Conservation (phyloP, 2,329 filamentous ascomycete species). For the Alternaria rosae region DNA sequence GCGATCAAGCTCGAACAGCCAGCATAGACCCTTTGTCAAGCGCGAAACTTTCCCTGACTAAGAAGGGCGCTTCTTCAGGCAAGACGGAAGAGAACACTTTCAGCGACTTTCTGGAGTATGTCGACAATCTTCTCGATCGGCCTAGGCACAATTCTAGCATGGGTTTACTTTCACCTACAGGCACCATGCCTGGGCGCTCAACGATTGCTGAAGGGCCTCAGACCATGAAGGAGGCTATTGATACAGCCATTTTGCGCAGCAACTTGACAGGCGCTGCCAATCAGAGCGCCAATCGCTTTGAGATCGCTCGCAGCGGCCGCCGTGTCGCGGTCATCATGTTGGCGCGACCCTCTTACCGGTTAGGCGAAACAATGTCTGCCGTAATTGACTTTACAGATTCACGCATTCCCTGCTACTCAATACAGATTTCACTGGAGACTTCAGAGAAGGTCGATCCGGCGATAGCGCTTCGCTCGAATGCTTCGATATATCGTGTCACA, state of each 20-base stretch:
- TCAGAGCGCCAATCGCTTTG: constrained; percentile 89
- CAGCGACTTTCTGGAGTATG: constrained; percentile 49
- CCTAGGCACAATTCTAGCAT: constrained; percentile 45
- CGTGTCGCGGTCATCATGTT: constrained; percentile 91
- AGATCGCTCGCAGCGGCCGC: constrained; percentile 90
- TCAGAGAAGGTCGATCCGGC: constrained; percentile 81
- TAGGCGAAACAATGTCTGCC: constrained; percentile 86
- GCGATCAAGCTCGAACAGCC: constrained; percentile 73
- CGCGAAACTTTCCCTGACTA: constrained; percentile 18
- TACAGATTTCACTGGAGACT: constrained; percentile 85
- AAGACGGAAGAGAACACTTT: constrained; percentile 54
- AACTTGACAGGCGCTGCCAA: constrained; percentile 68
- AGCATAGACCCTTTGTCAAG: constrained; percentile 38
- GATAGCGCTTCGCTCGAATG: constrained; percentile 82
- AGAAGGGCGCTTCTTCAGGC: constrained; percentile 25
- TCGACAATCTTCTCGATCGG: constrained; percentile 57
- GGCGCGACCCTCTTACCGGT: constrained; percentile 83
- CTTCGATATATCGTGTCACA: constrained; percentile 86
- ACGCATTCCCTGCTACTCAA: constrained; percentile 82
- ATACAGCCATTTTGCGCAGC: constrained; percentile 81
- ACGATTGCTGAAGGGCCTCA: constrained; percentile 66
- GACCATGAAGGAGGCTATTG: constrained; percentile 83
- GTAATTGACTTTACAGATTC: constrained; percentile 83
- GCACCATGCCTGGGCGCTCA: constrained; percentile 55
- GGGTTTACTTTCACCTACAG: constrained; percentile 77